Evolutionary conservation across 805 yeast genomes (phyloP).

Genomic region (Lachancea kluyveri): DNA sequence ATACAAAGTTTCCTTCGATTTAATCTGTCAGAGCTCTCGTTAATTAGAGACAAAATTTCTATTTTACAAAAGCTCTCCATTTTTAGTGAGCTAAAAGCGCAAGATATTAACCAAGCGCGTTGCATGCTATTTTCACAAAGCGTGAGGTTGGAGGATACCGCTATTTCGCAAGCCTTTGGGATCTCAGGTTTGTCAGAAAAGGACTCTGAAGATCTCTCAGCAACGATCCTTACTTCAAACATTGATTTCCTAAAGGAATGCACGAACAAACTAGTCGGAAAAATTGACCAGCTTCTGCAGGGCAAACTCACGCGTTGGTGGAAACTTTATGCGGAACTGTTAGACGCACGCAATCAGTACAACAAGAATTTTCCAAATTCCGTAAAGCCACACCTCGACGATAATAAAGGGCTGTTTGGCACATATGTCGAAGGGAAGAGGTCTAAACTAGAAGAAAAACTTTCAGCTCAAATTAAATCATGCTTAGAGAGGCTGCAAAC

Average conservation of each 20-base stretch:
- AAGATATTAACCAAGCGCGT: constrained; percentile 15
- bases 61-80: constrained; percentile 17
- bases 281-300: constrained; percentile 30
- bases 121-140: not conserved
- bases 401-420: constrained; percentile 19
- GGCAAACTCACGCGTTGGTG: constrained; percentile 40
- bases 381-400: constrained; percentile 12
- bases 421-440: constrained; percentile 48
- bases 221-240: not conserved
- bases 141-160: not conserved
- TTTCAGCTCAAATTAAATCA: constrained; percentile 36
- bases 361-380: constrained; percentile 24
- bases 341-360: constrained; percentile 31
- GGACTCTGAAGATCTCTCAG: not conserved
- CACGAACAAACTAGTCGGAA: constrained; percentile 20
- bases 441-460: constrained; percentile 39
- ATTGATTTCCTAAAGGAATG: constrained; percentile 17
- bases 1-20: constrained; percentile 23
- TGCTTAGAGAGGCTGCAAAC: constrained; percentile 36
- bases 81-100: constrained; percentile 16
- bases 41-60: constrained; percentile 9
- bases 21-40: constrained; percentile 17
- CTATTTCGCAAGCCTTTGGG: not conserved
- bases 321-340: constrained; percentile 37
- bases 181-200: not conserved